Evolutionary conservation across 192 early-diverging fungal genomes (phyloP).

Genomic region (Haplosporangium gracile): DNA sequence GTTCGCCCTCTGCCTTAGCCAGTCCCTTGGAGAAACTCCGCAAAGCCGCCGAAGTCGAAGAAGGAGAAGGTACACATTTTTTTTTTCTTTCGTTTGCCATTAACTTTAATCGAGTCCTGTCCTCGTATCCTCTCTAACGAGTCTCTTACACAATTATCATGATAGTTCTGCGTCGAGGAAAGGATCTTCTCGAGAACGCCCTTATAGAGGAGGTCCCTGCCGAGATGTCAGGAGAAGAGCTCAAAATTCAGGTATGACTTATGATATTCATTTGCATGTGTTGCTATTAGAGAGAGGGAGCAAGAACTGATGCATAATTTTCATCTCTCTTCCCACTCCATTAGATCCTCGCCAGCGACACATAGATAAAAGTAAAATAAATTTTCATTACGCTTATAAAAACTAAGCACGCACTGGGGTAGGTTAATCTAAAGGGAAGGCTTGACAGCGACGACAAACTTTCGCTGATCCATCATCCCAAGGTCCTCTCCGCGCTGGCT

Average conservation of each 20-base stretch:
- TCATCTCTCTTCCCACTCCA: neutral
- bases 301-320: neutral
- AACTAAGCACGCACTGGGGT: neutral
- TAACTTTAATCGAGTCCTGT: neutral
- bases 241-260: slow-evolving; percentile 23
- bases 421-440: neutral
- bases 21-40: slow-evolving; percentile 48
- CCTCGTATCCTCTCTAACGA: too few relatives aligned
- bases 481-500: slow-evolving; percentile 70
- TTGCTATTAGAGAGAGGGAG: neutral
- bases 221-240: slow-evolving; percentile 27
- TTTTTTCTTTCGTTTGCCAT: neutral
- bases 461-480: slow-evolving; percentile 72
- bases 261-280: neutral
- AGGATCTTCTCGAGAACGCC: slow-evolving; percentile 43
- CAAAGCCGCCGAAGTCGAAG: slow-evolving; percentile 48
- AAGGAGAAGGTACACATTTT: slow-evolving; percentile 38
- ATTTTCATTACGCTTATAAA: neutral
- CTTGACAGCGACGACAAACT: slow-evolving; percentile 18
- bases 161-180: slow-evolving; percentile 46
- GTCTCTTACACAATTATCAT: neutral
- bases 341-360: slow-evolving; percentile 18
- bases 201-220: slow-evolving; percentile 12
- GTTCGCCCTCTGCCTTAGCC: slow-evolving; percentile 31
- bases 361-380: slow-evolving; percentile 1